Base-by-base conservation (phyloP, 2,329 filamentous ascomycete genomes). In the Xylaria sp. region DNA sequence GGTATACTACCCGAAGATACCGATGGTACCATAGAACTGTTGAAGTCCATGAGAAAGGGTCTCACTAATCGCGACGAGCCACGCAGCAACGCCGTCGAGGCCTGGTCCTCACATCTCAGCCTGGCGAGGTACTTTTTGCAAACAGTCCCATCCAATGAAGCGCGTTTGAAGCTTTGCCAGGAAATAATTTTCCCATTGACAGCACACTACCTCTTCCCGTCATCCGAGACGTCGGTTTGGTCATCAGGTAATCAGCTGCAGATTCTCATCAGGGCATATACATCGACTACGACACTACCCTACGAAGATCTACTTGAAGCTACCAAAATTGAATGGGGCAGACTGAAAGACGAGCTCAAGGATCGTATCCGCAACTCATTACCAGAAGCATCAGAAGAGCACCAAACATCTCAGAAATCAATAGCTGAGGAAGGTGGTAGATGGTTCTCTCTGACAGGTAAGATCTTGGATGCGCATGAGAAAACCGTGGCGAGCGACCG, bases 371-470 rank as follows among this genome's bases (percentile, higher is more conserved):
- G 90, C 63, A 87, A 88, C 5, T 97, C 93, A 0, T 85, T 93
- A 5, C 93, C 94, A 0, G 93, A 95, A 76, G 90, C 95, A 65
- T 94, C 93, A 0, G 91, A 91, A 70, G 92, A 93, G 21, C 92
- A 92, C 73, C 85, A 87, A 29, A 84, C 85, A 50, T 97, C 93
- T 0, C 93, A 97, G 77, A 85, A 88, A 60, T 83, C 84, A 48
- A 85, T 97, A 29, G 87, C 88, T 10, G 84, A 89, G 6, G 87
- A 92, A 74, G 90, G 90, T 0, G 83, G 85, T 54, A 89, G 92
- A 0, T 93, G 93, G 81, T 91, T 92, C 69, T 81, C 86, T 1
- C 79, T 93, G 10, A 83, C 83, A 0, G 83, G 83, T 1, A 80
- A 82, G 23, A 79, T 89, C 4, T 79, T 84, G 40, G 75, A 76